Base-by-base conservation (phyloP, 2,329 filamentous ascomycete genomes). In the Cytospora piceae region DNA sequence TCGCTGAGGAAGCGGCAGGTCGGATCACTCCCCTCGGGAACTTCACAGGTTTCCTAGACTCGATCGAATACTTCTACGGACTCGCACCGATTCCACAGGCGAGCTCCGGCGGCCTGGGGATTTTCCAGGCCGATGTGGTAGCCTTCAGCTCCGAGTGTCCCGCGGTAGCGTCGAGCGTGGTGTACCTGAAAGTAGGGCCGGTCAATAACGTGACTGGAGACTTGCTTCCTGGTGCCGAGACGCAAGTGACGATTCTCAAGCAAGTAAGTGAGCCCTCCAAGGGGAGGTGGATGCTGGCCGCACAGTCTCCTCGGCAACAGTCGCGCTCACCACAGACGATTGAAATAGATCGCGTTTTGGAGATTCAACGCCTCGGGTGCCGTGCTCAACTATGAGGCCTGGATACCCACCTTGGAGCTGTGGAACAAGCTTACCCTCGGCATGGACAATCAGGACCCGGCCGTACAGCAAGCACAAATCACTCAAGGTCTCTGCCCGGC, bases 21-120 rank as follows among this genome's bases (percentile, higher is more conserved):
- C 73, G 79, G 2, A 75, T 81, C 63, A 73, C 76, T 11, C 79
- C 79, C 3, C 71, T 80, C 14, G 79, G 79, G 65, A 76, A 79
- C 54, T 81, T 81, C 69, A 72, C 71, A 17, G 75, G 75, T 14
- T 80, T 80, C 61, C 73, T 78, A 49, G 76, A 80, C 56, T 78
- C 75, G 22, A 77, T 79, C 61, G 79, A 80, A 71, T 80, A 80
- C 69, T 81, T 81, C 69, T 81, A 80, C 65, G 77, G 77, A 8
- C 72, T 81, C 8, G 73, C 79, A 3, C 77, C 77, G 0, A 66
- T 76, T 5, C 75, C 77, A 2, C 60, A 69, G 59, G 71, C 68
- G 27, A 29, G 27, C 27, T 29, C 27, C 46, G 67, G 71, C 3
- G 70, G 68, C 12, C 68, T 65, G 29, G 73, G 75, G 11, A 73